Percentiles rank a stretch among this genome's conserved stretches.
phyloP scores from a whole-genome alignment of 352 stramenopile species.

The Globisporangium alternatum region DNA sequence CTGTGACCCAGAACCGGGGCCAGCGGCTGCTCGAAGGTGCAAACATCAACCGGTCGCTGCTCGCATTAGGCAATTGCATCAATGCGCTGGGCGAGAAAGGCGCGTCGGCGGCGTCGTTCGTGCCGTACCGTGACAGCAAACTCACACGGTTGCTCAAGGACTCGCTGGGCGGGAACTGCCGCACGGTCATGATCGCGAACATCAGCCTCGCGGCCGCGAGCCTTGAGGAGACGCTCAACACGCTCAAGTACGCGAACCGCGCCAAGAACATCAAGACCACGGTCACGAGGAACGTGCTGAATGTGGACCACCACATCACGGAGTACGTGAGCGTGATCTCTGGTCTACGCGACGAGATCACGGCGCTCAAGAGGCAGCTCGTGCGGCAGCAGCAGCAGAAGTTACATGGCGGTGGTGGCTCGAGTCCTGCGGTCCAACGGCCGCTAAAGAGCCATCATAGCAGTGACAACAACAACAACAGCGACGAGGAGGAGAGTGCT shows the following conservation, averaged over 20 bases:
- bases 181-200: slow-evolving; percentile 94
- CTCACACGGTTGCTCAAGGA: slow-evolving; percentile 89
- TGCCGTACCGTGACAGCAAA: slow-evolving; percentile 90
- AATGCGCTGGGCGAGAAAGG: slow-evolving; percentile 89
- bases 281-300: slow-evolving; percentile 82
- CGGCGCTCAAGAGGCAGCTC: slow-evolving; percentile 67
- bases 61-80: slow-evolving; percentile 92
- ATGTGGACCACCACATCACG: slow-evolving; percentile 82
- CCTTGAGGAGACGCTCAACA: slow-evolving; percentile 93
- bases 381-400: slow-evolving; percentile 27
- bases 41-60: slow-evolving; percentile 92
- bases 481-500: background rate
- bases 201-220: slow-evolving; percentile 75
- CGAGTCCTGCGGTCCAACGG: background rate
- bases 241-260: slow-evolving; percentile 91
- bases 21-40: slow-evolving; percentile 85
- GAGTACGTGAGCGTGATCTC: slow-evolving; percentile 87
- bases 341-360: slow-evolving; percentile 85
- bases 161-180: slow-evolving; percentile 90
- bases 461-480: slow-evolving; percentile 11
- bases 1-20: slow-evolving; percentile 88
- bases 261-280: slow-evolving; percentile 95
- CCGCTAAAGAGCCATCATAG: background rate
- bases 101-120: slow-evolving; percentile 45
- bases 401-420: background rate